Evolutionary conservation across 768 basidiomycete genomes (phyloP).

Genomic region (Hygrocybe coccinea): DNA sequence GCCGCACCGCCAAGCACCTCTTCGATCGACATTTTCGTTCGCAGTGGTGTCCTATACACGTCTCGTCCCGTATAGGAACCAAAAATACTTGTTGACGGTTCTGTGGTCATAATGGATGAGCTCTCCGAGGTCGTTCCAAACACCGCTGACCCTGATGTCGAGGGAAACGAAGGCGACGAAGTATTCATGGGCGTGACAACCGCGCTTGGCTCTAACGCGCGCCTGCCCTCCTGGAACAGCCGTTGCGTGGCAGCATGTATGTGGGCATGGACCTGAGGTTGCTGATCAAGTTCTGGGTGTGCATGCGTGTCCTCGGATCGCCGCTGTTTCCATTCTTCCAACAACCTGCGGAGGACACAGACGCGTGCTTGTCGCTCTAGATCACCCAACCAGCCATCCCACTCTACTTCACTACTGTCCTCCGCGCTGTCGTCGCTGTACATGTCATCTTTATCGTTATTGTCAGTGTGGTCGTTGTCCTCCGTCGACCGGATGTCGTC

Average conservation of each 20-base stretch:
- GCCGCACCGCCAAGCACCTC: background rate
- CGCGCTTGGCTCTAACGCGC: slow-evolving; percentile 28
- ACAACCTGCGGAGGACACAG: slow-evolving; percentile 14
- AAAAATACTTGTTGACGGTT: background rate
- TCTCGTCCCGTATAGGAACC: background rate
- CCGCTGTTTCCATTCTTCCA: background rate
- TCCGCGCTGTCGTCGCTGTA: slow-evolving; percentile 37
- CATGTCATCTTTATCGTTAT: slow-evolving; percentile 13
- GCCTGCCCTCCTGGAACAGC: slow-evolving; percentile 18
- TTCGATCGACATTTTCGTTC: background rate
- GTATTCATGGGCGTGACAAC: slow-evolving; percentile 20
- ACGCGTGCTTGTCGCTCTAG: slow-evolving; percentile 36
- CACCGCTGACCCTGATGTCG: slow-evolving; percentile 31
- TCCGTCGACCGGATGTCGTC: slow-evolving; percentile 14
- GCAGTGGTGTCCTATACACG: background rate
- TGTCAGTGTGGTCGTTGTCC: slow-evolving; percentile 6
- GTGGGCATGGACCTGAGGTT: slow-evolving; percentile 12
- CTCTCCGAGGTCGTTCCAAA: too few relatives aligned
- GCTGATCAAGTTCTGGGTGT: background rate
- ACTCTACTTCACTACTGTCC: slow-evolving; percentile 55
- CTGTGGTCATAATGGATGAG: background rate
- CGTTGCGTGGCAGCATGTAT: slow-evolving; percentile 18
- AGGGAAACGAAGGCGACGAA: slow-evolving; percentile 19
- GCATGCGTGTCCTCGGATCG: background rate
- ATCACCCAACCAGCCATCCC: slow-evolving; percentile 64